Evolutionary conservation across 352 stramenopile species (phyloP), one percentile per base, ranked within the genome.

Genomic region (Globisporangium polare): DNA sequence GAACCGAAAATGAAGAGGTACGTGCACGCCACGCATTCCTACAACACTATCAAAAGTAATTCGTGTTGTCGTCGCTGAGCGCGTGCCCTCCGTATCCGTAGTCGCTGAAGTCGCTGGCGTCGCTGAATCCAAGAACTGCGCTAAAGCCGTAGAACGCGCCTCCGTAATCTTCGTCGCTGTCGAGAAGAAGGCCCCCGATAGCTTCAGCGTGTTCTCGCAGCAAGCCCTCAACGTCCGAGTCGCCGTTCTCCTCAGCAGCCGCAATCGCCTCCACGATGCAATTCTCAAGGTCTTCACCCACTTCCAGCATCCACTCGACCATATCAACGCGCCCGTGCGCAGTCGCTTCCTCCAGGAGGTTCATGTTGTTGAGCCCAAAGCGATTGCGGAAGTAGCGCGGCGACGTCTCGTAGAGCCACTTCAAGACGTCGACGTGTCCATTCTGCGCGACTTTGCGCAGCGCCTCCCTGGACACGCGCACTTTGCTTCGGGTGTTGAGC

Each of bases 321-420:
- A 24, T 29, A 5, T 46, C 42, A 5, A 29, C 0, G 1, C 31
- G 27, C 31, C 20, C 27, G 5, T 53, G 18, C 18, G 9, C 20
- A 18, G 20, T 12, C 20, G 43, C n/a, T 2, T 53, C 42, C 4
- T n/a, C 4, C 18, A 62, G 15, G 3, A 62, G 45, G 43, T 46
- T 61, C n/a, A 35, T 22, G 27, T 42, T 17, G 15, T 17, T 22
- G 43, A 51, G 41, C 22, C 24, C 35, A 24, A 58, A 49, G 53
- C 37, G n/a, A 7, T 53, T 31, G 24, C 18, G 4, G 20, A 35
- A 39, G 55, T 37, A 37, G 45, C 29, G n/a, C 37, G 8, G 8
- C 27, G 24, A 59, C 13, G 22, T 37, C 53, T 31, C 53, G 24
- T n/a, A 59, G 20, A 59, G 53, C 37, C 37, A 53, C 29, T n/a